Conservation (phyloP, 495 filamentous ascomycete species). For the Bryoglossum gracile region DNA sequence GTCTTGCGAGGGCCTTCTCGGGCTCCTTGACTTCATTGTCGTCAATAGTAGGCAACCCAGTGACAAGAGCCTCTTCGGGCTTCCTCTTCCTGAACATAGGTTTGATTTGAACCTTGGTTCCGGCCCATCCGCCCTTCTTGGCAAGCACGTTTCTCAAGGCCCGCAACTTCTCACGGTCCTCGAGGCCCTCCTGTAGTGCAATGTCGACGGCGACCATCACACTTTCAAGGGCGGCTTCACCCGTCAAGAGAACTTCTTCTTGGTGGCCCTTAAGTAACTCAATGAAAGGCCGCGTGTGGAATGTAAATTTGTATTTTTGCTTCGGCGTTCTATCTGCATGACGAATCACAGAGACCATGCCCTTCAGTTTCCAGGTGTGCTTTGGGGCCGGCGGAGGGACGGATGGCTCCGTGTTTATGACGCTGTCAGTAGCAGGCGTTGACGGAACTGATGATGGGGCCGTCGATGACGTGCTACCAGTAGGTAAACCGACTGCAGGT, state of each 20-base stretch:
- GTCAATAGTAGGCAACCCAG: neutral
- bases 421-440: slow-evolving; percentile 29
- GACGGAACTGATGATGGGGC: slow-evolving; percentile 36
- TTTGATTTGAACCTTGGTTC: slow-evolving; percentile 98
- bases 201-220: slow-evolving; percentile 76
- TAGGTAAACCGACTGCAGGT: slow-evolving; percentile 10
- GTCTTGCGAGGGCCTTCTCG: neutral
- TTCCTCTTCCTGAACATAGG: slow-evolving; percentile 89
- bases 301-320: slow-evolving; percentile 99
- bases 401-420: slow-evolving; percentile 30
- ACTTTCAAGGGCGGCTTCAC: slow-evolving; percentile 81
- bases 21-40: neutral
- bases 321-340: slow-evolving; percentile 97
- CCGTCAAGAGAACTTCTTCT: slow-evolving; percentile 92
- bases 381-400: slow-evolving; percentile 83
- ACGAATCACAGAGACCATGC: slow-evolving; percentile 93
- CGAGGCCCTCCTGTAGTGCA: slow-evolving; percentile 67
- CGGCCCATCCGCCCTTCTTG: slow-evolving; percentile 87
- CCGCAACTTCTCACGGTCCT: slow-evolving; percentile 81
- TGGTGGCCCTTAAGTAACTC: slow-evolving; percentile 89
- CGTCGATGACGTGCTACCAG: slow-evolving; percentile 34
- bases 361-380: slow-evolving; percentile 95
- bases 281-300: slow-evolving; percentile 93
- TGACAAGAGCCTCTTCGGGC: slow-evolving; percentile 36
- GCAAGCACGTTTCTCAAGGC: slow-evolving; percentile 76